Evolutionary conservation across 2,329 filamentous ascomycete genomes (phyloP).

Genomic region (Cercospora canescens): DNA sequence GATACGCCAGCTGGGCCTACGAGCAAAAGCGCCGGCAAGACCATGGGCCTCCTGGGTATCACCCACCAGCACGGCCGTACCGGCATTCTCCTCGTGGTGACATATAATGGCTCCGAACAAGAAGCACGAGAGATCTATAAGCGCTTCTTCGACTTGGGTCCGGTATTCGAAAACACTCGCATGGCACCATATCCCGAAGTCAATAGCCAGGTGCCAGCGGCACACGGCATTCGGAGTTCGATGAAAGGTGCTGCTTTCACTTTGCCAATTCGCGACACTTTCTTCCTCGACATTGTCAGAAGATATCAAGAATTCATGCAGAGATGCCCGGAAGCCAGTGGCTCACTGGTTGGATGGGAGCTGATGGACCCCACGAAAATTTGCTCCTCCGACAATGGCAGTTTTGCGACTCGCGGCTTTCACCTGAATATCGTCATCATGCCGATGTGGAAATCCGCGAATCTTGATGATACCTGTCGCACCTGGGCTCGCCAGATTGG

Average conservation of each 20-base stretch:
- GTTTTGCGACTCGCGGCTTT: neutral
- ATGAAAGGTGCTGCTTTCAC: neutral
- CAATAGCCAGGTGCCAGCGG: neutral
- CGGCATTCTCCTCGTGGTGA: neutral
- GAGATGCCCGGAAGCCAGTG: neutral
- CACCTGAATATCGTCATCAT: neutral
- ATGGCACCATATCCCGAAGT: neutral
- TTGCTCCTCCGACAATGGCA: neutral
- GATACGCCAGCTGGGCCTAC: neutral
- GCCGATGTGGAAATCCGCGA: neutral
- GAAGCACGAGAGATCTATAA: neutral
- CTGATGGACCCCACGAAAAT: neutral
- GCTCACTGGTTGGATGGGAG: neutral
- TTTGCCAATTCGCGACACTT: neutral
- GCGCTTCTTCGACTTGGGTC: neutral
- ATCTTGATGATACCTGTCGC: neutral
- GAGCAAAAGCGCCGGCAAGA: neutral
- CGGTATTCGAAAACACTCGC: neutral
- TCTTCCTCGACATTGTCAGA: neutral
- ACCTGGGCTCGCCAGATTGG: neutral
- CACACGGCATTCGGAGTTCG: neutral
- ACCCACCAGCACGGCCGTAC: neutral
- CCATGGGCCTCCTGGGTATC: neutral
- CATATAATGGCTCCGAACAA: neutral
- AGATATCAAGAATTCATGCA: neutral